Evolutionary conservation across 2,329 filamentous ascomycete genomes (phyloP).

Genomic region (Ceratocystis alfenasii): DNA sequence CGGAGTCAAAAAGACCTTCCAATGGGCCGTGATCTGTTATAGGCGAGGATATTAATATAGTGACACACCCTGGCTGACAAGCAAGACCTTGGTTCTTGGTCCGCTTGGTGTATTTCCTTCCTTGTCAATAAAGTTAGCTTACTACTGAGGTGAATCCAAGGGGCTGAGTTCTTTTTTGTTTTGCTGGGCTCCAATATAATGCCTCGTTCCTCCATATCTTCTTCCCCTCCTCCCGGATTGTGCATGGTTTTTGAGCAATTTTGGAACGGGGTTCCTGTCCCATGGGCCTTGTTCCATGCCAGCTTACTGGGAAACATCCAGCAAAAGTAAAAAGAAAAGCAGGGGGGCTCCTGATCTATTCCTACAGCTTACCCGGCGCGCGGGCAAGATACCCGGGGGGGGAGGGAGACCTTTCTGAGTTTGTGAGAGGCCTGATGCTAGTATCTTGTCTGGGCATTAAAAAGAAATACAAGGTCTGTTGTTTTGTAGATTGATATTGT

Average conservation of each 20-base stretch:
- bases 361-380: not conserved
- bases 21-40: conserved; percentile 5
- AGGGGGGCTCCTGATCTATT: not conserved
- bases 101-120: no score
- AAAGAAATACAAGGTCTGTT: not conserved
- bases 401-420: not conserved
- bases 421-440: not conserved
- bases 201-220: not conserved
- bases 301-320: not conserved
- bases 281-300: not conserved
- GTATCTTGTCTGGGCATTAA: not conserved
- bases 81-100: not conserved
- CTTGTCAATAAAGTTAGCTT: not conserved
- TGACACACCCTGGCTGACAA: not conserved
- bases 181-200: not conserved
- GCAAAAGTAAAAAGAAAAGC: not conserved
- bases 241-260: not conserved
- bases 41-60: not conserved
- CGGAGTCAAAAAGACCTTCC: not conserved
- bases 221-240: not conserved
- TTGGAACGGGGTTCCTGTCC: not conserved
- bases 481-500: not conserved
- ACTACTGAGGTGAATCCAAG: not conserved
- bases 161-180: not conserved
- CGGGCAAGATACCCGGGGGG: not conserved